Conservation (phyloP, 768 basidiomycete genomes). For the Dendrothele bispora region DNA sequence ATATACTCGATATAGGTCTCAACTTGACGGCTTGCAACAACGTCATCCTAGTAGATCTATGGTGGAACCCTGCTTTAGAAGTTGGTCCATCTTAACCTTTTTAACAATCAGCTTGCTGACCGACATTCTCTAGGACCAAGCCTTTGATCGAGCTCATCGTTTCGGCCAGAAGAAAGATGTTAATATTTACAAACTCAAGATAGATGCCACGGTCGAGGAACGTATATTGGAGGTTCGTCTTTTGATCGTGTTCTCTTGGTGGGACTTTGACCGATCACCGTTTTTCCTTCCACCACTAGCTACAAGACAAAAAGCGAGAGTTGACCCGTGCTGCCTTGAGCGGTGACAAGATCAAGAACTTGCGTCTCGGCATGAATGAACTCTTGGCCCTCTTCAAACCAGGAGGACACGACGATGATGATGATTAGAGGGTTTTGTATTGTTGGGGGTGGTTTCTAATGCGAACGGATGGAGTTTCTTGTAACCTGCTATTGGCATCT, state of each 20-base stretch:
- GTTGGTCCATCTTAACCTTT: conserved; percentile 29
- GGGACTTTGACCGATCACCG: background rate
- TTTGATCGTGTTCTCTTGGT: background rate
- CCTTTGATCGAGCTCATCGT: conserved; percentile 89
- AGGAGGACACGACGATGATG: background rate
- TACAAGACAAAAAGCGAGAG: conserved; percentile 92
- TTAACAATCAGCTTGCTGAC: background rate
- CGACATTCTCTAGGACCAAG: conserved; percentile 65
- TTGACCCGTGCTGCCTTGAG: conserved; percentile 83
- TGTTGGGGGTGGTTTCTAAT: too few relatives aligned
- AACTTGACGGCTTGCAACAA: conserved; percentile 94
- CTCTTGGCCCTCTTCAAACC: conserved; percentile 71
- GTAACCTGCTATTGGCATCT: too few relatives aligned
- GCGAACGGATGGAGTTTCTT: too few relatives aligned
- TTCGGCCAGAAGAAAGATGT: conserved; percentile 87
- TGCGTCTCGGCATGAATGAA: conserved; percentile 83
- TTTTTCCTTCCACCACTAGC: conserved; percentile 33
- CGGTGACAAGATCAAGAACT: conserved; percentile 84
- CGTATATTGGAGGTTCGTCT: conserved; percentile 66
- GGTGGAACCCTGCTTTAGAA: conserved; percentile 93
- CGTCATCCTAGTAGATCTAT: conserved; percentile 89
- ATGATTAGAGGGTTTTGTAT: background rate
- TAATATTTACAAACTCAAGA: conserved; percentile 86
- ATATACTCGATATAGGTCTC: conserved; percentile 51
- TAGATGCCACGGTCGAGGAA: conserved; percentile 84